Evolutionary conservation across 208 protist species (phyloP).

Genomic region (Acanthamoeba healyi): DNA sequence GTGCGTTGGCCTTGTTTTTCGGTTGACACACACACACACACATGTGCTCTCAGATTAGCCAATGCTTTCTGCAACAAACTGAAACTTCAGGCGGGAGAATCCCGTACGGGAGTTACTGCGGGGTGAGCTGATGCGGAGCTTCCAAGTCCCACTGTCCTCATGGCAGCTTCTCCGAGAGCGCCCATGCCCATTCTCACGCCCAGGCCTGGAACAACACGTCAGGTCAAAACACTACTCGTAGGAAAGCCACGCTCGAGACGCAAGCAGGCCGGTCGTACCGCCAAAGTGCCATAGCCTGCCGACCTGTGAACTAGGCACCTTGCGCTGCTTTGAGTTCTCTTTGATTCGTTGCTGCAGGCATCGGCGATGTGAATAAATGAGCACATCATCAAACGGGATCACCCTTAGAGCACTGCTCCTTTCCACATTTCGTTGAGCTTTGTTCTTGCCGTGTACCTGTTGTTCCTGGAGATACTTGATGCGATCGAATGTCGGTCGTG

Average conservation of each 20-base stretch:
- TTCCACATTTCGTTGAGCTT: too few relatives aligned
- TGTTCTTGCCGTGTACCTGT: not conserved
- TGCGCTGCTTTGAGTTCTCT: constrained; percentile 36
- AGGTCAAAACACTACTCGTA: not conserved
- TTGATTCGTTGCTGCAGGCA: constrained; percentile 51
- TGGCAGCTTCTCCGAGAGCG: constrained; percentile 7
- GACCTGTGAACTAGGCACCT: not conserved
- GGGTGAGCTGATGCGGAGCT: constrained; percentile 13
- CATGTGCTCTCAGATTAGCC: too few relatives aligned
- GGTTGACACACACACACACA: too few relatives aligned
- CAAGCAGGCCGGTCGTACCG: not conserved
- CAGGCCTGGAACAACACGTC: not conserved
- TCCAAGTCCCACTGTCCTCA: not conserved
- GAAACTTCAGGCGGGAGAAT: too few relatives aligned
- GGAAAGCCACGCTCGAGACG: not conserved
- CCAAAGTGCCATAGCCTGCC: constrained; percentile 49
- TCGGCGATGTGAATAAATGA: not conserved
- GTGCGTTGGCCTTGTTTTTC: constrained; percentile 76
- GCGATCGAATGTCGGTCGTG: not conserved
- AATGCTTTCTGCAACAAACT: too few relatives aligned
- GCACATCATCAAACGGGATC: not conserved
- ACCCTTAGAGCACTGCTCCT: not conserved
- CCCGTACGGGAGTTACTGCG: constrained; percentile 26
- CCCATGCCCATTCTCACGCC: not conserved
- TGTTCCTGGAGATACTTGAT: constrained; percentile 34